phyloP scores from a whole-genome alignment of 371 early-diverging fungal species.

The Mucor velutinosus region DNA sequence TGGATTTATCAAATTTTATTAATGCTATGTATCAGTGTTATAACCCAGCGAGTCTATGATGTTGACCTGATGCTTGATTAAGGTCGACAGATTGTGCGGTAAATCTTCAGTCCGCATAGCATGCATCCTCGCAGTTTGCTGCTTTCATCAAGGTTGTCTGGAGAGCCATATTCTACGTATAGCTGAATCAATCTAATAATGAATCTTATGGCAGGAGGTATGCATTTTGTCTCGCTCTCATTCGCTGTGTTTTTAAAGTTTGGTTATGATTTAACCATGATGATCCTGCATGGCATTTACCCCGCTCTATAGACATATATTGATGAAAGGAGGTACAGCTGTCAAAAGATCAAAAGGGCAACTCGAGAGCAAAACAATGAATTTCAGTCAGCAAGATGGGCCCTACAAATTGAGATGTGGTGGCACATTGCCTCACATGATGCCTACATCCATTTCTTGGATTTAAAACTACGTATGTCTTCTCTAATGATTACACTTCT shows the following conservation, averaged over 20 bases:
- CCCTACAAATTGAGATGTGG: background rate
- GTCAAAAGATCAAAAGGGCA: no score
- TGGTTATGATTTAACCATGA: background rate
- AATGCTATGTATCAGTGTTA: background rate
- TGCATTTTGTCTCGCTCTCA: background rate
- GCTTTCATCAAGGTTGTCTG: background rate
- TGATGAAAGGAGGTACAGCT: background rate
- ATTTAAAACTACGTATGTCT: background rate
- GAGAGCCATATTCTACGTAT: no score
- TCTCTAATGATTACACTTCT: background rate
- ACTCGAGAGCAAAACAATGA: background rate
- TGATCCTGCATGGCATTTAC: background rate
- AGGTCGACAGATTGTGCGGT: background rate
- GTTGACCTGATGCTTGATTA: background rate
- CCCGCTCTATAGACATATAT: background rate
- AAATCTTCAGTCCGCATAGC: background rate
- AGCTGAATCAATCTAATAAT: background rate
- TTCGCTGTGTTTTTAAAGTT: background rate
- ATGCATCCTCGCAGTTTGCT: background rate
- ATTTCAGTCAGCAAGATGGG: background rate
- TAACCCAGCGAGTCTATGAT: background rate
- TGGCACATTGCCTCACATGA: slow-evolving; percentile 1
- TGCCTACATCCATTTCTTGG: background rate
- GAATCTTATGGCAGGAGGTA: background rate
- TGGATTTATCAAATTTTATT: background rate